These are phyloP conservation scores for Puccinia brachypodii DNA, from an alignment of 1,284 basidiomycete species.

Conservation along the genomic window DNA sequence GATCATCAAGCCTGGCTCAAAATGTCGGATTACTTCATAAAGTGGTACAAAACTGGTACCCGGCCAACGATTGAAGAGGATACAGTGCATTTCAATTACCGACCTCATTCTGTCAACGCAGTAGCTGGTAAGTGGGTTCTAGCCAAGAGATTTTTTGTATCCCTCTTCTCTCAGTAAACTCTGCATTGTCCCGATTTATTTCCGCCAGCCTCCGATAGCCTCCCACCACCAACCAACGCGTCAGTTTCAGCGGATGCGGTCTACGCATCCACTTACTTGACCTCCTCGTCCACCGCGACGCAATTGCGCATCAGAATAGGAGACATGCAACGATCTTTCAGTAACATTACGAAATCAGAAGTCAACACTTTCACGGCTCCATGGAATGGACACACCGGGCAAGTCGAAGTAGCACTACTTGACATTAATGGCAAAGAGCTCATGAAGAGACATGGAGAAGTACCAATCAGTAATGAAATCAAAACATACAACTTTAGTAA, in stretches of 20 bases:
- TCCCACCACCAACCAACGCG: conserved; percentile 20
- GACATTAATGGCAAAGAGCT: conserved; percentile 29
- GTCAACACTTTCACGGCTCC: conserved; percentile 25
- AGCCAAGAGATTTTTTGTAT: neutral
- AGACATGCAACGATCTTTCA: conserved; percentile 7
- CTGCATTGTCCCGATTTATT: neutral
- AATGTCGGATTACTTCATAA: conserved; percentile 39
- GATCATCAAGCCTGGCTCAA: conserved; percentile 36
- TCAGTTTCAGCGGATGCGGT: conserved; percentile 35
- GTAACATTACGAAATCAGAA: conserved; percentile 6
- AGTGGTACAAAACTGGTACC: conserved; percentile 41
- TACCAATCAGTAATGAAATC: conserved; percentile 34
- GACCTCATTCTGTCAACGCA: conserved; percentile 24
- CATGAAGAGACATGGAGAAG: conserved; percentile 8
- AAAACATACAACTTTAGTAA: conserved; percentile 46
- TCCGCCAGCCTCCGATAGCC: conserved; percentile 17
- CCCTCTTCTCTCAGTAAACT: neutral
- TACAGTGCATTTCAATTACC: conserved; percentile 24
- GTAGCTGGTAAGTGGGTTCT: conserved; percentile 7
- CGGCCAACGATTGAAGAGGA: conserved; percentile 29
- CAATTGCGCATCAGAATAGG: conserved; percentile 31
- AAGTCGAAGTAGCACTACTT: conserved; percentile 19
- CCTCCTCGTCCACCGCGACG: conserved; percentile 1
- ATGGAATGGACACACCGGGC: conserved; percentile 28
- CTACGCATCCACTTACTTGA: conserved; percentile 24